A percentile compares a stretch with the other conserved stretches of the same genome.
These are phyloP conservation scores for Wolfiporia cocos DNA, from an alignment of 1,284 basidiomycete species.

Conservation along the genomic window DNA sequence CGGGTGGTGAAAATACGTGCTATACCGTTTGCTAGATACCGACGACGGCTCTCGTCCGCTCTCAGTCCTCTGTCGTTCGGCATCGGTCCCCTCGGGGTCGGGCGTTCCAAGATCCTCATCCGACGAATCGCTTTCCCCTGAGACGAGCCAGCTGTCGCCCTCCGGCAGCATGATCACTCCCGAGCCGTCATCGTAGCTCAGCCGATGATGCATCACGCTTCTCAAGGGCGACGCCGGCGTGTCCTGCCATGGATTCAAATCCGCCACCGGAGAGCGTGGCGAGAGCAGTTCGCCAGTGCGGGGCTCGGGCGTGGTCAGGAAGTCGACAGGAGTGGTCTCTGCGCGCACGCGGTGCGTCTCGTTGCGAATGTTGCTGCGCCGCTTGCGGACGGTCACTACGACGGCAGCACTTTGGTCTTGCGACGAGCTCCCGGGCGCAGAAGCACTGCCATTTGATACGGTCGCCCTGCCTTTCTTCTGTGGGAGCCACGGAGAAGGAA, in stretches of 20 bases:
- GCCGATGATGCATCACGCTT: conserved; percentile 36
- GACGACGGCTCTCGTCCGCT: conserved; percentile 9
- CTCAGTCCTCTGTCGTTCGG: conserved; percentile 9
- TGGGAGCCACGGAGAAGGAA: conserved; percentile 90
- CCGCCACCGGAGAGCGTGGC: conserved; percentile 5
- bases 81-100: neutral
- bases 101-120: conserved; percentile 19
- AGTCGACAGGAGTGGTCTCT: conserved; percentile 16
- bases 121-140: conserved; percentile 37
- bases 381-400: conserved; percentile 68
- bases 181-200: conserved; percentile 75
- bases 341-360: too few species aligned
- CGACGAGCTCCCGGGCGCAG: conserved; percentile 18
- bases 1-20: conserved; percentile 73
- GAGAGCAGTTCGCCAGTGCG: neutral
- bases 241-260: conserved; percentile 49
- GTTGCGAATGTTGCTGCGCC: too few species aligned
- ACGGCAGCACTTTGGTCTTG: conserved; percentile 53
- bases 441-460: conserved; percentile 10
- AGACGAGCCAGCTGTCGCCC: conserved; percentile 61
- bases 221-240: conserved; percentile 18
- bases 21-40: conserved; percentile 37
- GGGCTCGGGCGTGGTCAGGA: conserved; percentile 7
- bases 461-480: conserved; percentile 23
- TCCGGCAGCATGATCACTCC: conserved; percentile 84